Evolutionary conservation across 169 alveolate species (phyloP), one percentile per base, ranked within the genome.

Genomic region (Eimeria maxima): DNA sequence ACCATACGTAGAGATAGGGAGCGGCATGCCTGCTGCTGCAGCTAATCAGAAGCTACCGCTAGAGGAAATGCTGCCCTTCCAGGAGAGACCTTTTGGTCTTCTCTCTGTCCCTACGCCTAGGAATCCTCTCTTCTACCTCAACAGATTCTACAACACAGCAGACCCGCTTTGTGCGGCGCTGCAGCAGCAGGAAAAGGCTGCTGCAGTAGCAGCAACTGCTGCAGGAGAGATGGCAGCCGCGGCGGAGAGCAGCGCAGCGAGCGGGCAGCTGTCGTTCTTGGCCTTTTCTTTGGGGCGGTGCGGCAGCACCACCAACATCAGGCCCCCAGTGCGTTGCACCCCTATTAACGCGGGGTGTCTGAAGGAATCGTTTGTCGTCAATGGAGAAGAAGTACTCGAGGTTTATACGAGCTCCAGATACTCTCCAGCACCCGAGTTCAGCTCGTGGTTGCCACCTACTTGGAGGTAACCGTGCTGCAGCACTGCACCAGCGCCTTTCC

Each of bases 81-180:
- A 65, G 5, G 45, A 38, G 50, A 53, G 95, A 50, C 95, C 95
- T 5, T 60, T 91, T 14, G 95, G 95, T 63, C 60, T 91, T 74
- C 95, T 91, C 6, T 38, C 53, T 3, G 80, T 91, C 10, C 90
- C 95, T 3, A 42, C 95, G 5, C 95, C 95, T 14, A 27, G 27
- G 22, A 91, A 91, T 50, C 95, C 95, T 53, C 55, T 73, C 13
- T 91, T 55, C 44, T 91, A 91, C 90, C n/a, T 91, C 45, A 91
- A 27, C 65, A 24, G 69, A 11, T 38, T 71, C 11, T 91, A 91
- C 29, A 73, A 91, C n/a, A 22, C 38, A 8, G 65, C 90, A 29
- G 67, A 91, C 22, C 95, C 95, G 29, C 45, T 33, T 47, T 91
- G 95, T 27, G 74, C 88, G 27, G 57, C 57, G 29, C 0, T 45